Conservation (phyloP, 352 stramenopile species). For the Pythium monospermum region DNA sequence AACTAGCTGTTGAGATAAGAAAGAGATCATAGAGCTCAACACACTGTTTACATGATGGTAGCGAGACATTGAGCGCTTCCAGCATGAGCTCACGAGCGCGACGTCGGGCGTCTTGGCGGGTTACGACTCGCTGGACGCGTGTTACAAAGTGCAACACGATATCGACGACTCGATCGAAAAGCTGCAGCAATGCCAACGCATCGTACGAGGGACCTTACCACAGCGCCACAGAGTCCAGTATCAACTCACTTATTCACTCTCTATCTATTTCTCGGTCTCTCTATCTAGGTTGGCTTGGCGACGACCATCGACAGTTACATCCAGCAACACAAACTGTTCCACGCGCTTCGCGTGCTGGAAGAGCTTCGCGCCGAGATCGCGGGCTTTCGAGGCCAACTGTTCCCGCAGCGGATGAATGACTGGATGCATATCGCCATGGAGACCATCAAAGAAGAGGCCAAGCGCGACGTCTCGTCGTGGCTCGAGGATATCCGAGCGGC, state of each 20-base stretch:
- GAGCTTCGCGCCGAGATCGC: constrained; percentile 64
- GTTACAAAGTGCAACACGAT: constrained; percentile 51
- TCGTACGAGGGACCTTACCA: too few species aligned
- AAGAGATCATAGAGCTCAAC: too few species aligned
- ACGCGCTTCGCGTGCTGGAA: constrained; percentile 72
- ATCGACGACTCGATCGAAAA: constrained; percentile 81
- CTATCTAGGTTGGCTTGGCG: constrained; percentile 49
- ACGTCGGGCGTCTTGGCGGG: constrained; percentile 45
- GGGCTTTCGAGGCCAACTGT: constrained; percentile 64
- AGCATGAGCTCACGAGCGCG: constrained; percentile 44
- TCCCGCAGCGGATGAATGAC: constrained; percentile 72
- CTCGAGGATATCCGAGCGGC: constrained; percentile 63
- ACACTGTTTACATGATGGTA: constrained; percentile 8
- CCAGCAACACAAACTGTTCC: constrained; percentile 62
- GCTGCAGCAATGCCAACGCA: constrained; percentile 74
- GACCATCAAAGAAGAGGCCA: constrained; percentile 72
- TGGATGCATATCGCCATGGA: constrained; percentile 72
- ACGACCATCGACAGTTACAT: constrained; percentile 64
- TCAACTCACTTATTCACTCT: neutral
- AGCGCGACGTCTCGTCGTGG: constrained; percentile 54
- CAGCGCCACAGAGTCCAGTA: too few species aligned
- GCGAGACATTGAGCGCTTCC: constrained; percentile 63
- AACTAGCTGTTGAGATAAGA: neutral
- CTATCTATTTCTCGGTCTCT: neutral
- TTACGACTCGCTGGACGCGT: constrained; percentile 54